phyloP scores from a whole-genome alignment of 306 rosid genomes.

The Luffa acutangula region DNA sequence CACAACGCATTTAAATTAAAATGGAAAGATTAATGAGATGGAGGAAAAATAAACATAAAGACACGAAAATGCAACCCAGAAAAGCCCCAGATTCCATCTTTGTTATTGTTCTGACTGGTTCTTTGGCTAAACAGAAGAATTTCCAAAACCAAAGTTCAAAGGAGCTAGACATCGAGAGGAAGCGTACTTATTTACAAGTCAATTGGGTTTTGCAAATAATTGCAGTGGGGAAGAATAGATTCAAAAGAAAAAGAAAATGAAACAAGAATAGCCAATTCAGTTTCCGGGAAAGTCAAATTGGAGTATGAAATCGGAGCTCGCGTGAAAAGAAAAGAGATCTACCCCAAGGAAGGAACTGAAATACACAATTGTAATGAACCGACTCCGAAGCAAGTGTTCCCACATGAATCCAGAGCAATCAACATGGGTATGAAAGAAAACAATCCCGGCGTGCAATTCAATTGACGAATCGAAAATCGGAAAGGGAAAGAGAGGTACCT shows the following conservation, averaged over 20 bases:
- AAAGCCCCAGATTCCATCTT: background rate
- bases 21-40: background rate
- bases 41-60: background rate
- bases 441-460: background rate
- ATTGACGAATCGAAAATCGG: background rate
- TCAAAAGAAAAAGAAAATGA: background rate
- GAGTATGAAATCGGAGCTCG: background rate
- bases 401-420: background rate
- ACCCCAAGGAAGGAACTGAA: background rate
- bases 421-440: background rate
- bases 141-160: background rate
- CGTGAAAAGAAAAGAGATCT: constrained; percentile 1
- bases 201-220: background rate
- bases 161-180: background rate
- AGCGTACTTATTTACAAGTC: background rate
- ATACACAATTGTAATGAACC: background rate
- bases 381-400: background rate
- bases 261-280: background rate
- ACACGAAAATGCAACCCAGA: background rate
- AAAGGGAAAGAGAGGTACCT: background rate
- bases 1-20: background rate
- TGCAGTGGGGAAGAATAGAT: background rate
- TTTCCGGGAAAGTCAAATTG: background rate
- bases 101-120: background rate
- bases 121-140: background rate